A percentile compares a stretch with the other conserved stretches of the same genome.
Conservation (phyloP, 2,329 filamentous ascomycete species). For the Emergomyces orientalis region DNA sequence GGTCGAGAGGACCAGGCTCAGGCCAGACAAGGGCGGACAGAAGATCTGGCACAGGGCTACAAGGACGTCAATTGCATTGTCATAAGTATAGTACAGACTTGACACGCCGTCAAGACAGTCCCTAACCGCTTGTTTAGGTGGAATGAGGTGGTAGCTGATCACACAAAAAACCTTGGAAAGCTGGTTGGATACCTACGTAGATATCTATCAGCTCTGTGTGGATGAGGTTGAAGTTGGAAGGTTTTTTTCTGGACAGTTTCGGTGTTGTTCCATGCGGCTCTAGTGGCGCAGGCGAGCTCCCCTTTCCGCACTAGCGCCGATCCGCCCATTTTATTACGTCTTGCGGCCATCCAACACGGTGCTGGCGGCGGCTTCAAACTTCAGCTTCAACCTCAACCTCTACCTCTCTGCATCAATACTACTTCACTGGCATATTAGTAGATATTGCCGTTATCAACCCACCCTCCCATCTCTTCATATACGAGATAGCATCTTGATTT, state of each 20-base stretch:
- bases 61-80: slow-evolving; percentile 3
- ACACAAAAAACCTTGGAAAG: not conserved
- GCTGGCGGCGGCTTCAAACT: not conserved
- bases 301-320: slow-evolving; percentile 7
- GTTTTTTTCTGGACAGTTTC: slow-evolving; percentile 8
- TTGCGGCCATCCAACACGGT: not conserved
- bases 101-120: not conserved
- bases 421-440: not conserved
- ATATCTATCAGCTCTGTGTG: not conserved
- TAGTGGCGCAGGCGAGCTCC: slow-evolving; percentile 7
- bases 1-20: not conserved
- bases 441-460: not conserved
- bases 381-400: not conserved
- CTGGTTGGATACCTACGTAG: too few species aligned
- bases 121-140: not conserved
- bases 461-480: not conserved
- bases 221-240: slow-evolving; percentile 4
- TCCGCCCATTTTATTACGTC: not conserved
- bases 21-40: not conserved
- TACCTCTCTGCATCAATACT: not conserved
- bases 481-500: not conserved
- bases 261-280: slow-evolving; percentile 13
- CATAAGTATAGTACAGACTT: not conserved
- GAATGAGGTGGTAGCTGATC: not conserved
- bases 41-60: slow-evolving; percentile 3